Conservation (phyloP, 2,329 filamentous ascomycete genomes). For the Hypoxylon sp. region DNA sequence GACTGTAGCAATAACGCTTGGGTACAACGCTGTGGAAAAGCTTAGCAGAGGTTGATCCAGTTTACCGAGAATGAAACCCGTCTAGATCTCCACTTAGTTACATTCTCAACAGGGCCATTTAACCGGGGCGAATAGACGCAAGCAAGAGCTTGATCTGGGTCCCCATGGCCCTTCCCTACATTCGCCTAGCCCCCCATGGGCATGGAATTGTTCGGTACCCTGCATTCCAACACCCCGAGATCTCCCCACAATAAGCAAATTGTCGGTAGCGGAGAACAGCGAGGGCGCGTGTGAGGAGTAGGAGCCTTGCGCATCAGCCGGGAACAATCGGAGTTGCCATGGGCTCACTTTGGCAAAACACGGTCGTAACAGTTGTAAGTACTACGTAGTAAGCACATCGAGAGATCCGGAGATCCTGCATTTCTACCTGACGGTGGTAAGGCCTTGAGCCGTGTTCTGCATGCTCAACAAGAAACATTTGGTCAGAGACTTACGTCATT, state of each 20-base stretch:
- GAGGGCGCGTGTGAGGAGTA: slow-evolving; percentile 11
- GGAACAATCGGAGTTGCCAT: slow-evolving; percentile 38
- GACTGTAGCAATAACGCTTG: slow-evolving; percentile 18
- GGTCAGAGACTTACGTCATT: slow-evolving; percentile 32
- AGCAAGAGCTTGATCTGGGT: slow-evolving; percentile 24
- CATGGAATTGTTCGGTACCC: slow-evolving; percentile 31
- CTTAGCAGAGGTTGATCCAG: slow-evolving; percentile 16
- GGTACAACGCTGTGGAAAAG: background rate
- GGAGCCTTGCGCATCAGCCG: slow-evolving; percentile 23
- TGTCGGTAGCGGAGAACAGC: slow-evolving; percentile 18
- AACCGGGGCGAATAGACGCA: slow-evolving; percentile 17
- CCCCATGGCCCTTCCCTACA: slow-evolving; percentile 19
- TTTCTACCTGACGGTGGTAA: slow-evolving; percentile 33
- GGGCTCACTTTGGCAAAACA: slow-evolving; percentile 8
- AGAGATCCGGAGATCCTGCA: slow-evolving; percentile 24
- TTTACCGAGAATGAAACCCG: slow-evolving; percentile 34
- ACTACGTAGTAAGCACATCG: slow-evolving; percentile 37
- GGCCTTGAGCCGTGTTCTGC: slow-evolving; percentile 1
- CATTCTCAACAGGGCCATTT: slow-evolving; percentile 4
- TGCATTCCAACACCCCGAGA: slow-evolving; percentile 40
- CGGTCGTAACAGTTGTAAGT: slow-evolving; percentile 17
- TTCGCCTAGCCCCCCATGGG: slow-evolving; percentile 16
- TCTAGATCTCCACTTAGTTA: slow-evolving; percentile 6
- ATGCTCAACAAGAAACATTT: slow-evolving; percentile 19
- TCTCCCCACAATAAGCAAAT: slow-evolving; percentile 34